Base-by-base conservation (phyloP, 2,329 filamentous ascomycete genomes). In the Botryotinia globosa region DNA sequence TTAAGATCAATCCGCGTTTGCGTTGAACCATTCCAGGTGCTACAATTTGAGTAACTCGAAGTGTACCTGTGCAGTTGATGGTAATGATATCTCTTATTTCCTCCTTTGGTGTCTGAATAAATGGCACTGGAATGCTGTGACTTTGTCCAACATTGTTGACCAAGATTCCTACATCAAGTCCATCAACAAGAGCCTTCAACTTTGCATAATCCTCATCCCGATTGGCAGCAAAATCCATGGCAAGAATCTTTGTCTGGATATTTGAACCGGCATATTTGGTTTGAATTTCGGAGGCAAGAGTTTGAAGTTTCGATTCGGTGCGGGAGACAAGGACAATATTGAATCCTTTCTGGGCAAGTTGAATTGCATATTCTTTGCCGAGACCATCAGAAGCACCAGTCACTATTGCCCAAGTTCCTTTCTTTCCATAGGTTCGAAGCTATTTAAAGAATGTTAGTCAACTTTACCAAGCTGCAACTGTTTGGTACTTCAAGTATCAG, bases 141-240 rank as follows among this genome's bases (percentile, higher is more conserved):
- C 92, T 97, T 82, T 94, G 91, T 76, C 96, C 96, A 71, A 99
- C 96, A 79, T 99, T 99, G 87, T 99, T 99, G 86, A 99, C 87
- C 75, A 99, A 85, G 74, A 99, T 92, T 62, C 91, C 91, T 39
- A 99, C 85, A 77, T 98, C 94, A 56, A 97, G 88, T 12, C 87
- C 91, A 32, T 89, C 83, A 68, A 97, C 84, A 37, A 93, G 82
- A 75, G 88, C 84, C 76, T 89, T 88, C 66, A 99, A 86, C 64
- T 87, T 87, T 72, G 89, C 87, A 84, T 96, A 98, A 83, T 98
- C 94, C 72, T 86, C 85, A 75, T 96, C 90, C 76, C 90, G 85
- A 82, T 97, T 92, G 80, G 89, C 85, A 12, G 93, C 86, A 82
- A 96, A 99, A 85, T 99, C 96, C 93, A 99, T 98, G 42, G 94